Conservation (phyloP, 805 yeast species). For the Candida sithepensis region DNA sequence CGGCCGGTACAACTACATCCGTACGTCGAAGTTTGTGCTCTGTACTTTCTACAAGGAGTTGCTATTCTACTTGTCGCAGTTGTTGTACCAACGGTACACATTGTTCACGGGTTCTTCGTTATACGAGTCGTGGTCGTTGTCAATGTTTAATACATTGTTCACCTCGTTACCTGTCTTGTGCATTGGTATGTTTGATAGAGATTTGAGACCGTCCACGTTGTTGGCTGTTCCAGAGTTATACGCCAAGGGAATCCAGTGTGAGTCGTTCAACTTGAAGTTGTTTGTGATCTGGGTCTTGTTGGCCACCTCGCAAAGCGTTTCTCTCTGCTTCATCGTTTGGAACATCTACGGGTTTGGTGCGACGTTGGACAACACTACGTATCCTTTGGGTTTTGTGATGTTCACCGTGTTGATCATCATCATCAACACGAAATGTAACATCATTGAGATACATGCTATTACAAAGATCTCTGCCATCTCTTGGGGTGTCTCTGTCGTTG, state of each 20-base stretch:
- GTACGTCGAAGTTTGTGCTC: constrained; percentile 88
- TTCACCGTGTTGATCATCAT: constrained; percentile 70
- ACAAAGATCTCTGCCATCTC: constrained; percentile 67
- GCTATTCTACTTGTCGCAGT: constrained; percentile 83
- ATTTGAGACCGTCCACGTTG: constrained; percentile 80
- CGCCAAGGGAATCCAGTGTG: constrained; percentile 66
- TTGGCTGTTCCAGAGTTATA: constrained; percentile 91
- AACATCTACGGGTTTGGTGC: constrained; percentile 70
- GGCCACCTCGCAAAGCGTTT: constrained; percentile 69
- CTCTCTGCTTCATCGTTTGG: constrained; percentile 65
- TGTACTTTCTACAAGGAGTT: constrained; percentile 95
- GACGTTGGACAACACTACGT: constrained; percentile 67
- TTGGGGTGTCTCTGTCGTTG: constrained; percentile 67
- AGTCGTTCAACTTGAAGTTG: constrained; percentile 66
- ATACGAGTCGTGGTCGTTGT: constrained; percentile 93
- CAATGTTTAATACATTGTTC: constrained; percentile 95
- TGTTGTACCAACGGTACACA: constrained; percentile 79
- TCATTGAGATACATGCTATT: constrained; percentile 75
- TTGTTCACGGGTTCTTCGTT: constrained; percentile 90
- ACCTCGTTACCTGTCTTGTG: constrained; percentile 90
- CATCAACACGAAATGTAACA: constrained; percentile 74
- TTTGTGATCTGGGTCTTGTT: constrained; percentile 76
- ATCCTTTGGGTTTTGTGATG: constrained; percentile 75
- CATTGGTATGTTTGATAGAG: constrained; percentile 94
- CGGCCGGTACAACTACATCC: constrained; percentile 91